These are phyloP conservation scores for Talaromyces sp. DNA, from an alignment of 2,329 filamentous ascomycete genomes.

Conservation along the genomic window DNA sequence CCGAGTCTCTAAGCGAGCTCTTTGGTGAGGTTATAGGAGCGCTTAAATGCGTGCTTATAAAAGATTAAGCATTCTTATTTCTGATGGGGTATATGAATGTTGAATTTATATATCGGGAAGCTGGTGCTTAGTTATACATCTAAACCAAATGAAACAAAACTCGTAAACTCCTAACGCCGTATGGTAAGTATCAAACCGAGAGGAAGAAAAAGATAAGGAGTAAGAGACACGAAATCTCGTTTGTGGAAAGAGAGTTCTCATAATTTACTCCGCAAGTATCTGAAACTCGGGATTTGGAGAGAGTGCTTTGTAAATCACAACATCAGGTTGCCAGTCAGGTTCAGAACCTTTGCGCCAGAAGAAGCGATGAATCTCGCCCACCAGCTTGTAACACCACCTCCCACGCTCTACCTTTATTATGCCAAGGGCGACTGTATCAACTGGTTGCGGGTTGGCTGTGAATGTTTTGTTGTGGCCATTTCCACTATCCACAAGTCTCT, in stretches of 20 bases:
- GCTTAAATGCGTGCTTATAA: too few species aligned
- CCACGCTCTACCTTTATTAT: neutral
- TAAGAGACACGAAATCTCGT: too few species aligned
- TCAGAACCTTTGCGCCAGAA: neutral
- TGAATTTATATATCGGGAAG: neutral
- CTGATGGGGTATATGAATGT: neutral
- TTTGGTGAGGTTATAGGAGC: too few species aligned
- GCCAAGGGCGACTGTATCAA: neutral
- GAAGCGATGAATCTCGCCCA: neutral
- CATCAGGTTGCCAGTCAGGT: neutral
- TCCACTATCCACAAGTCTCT: neutral
- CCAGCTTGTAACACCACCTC: neutral
- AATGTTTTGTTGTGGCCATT: neutral
- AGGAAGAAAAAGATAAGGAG: neutral
- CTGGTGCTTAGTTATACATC: neutral
- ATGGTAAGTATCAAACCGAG: neutral
- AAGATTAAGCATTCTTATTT: too few species aligned
- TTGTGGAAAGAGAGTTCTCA: neutral
- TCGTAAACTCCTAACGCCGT: neutral
- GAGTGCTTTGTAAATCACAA: neutral
- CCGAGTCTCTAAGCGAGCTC: too few species aligned
- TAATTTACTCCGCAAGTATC: neutral
- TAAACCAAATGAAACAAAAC: neutral
- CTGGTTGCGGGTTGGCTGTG: neutral
- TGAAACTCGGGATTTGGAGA: neutral